These are phyloP conservation scores for Phytophthora multivora DNA, from an alignment of 352 stramenopile genomes.

Conservation along the genomic window DNA sequence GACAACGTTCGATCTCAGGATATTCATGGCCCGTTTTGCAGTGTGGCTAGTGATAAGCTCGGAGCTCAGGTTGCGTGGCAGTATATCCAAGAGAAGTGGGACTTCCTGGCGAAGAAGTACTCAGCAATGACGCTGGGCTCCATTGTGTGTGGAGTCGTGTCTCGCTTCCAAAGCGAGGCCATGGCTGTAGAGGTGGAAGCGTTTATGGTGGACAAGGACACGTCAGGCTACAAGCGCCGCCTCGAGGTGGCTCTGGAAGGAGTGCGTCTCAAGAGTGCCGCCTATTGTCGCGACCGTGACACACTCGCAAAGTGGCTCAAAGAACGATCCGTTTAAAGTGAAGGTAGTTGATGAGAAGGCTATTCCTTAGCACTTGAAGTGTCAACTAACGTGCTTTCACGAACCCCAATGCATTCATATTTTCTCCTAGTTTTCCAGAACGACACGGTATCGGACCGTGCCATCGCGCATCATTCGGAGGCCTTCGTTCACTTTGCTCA, in stretches of 20 bases:
- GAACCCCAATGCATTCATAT: neutral
- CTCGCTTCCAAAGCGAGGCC: slow-evolving; percentile 50
- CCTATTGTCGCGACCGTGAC: slow-evolving; percentile 57
- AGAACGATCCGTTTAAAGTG: slow-evolving; percentile 25
- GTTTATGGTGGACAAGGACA: slow-evolving; percentile 65
- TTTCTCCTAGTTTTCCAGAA: slow-evolving; percentile 12
- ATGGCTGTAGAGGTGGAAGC: slow-evolving; percentile 58
- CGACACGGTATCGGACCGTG: slow-evolving; percentile 37
- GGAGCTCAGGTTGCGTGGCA: slow-evolving; percentile 67
- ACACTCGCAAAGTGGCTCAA: slow-evolving; percentile 63
- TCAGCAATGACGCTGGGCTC: slow-evolving; percentile 56
- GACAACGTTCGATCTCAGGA: slow-evolving; percentile 73
- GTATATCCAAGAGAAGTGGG: slow-evolving; percentile 72
- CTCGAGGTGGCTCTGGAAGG: slow-evolving; percentile 63
- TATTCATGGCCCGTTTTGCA: slow-evolving; percentile 52
- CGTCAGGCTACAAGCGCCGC: slow-evolving; percentile 54
- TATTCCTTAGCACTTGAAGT: neutral
- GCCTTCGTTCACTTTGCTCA: slow-evolving; percentile 45
- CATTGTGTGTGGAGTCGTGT: slow-evolving; percentile 47
- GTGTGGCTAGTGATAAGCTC: slow-evolving; percentile 53
- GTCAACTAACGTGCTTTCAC: neutral
- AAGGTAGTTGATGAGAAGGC: slow-evolving; percentile 3
- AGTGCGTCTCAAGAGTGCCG: slow-evolving; percentile 60
- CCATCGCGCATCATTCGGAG: slow-evolving; percentile 47
- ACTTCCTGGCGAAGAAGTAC: slow-evolving; percentile 58